Percentiles rank a stretch among this genome's conserved stretches.
Conservation (phyloP, 495 filamentous ascomycete species). For the Durotheca rogersii region DNA sequence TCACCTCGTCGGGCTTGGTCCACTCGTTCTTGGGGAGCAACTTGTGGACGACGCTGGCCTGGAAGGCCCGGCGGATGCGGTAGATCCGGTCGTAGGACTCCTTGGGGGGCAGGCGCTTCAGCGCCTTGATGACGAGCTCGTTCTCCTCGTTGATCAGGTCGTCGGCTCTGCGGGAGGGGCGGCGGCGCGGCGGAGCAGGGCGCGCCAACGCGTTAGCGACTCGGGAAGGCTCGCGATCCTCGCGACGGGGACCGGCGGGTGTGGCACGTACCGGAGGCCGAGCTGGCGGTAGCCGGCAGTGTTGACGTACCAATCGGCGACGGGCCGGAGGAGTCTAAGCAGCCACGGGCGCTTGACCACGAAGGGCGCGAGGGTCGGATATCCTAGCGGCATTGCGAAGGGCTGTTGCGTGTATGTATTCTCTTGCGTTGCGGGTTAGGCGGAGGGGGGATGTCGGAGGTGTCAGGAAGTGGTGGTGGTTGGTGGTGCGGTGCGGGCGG, state of each 20-base stretch:
- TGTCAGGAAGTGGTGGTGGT: conserved; percentile 17
- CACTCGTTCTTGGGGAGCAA: conserved; percentile 79
- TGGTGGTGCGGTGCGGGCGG: too few relatives aligned
- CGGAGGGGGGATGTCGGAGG: conserved; percentile 19
- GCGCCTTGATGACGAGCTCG: conserved; percentile 78
- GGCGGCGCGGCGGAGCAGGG: too few relatives aligned
- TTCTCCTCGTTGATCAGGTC: conserved; percentile 90
- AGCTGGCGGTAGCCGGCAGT: conserved; percentile 90
- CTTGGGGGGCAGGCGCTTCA: conserved; percentile 87
- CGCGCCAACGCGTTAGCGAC: conserved; percentile 1
- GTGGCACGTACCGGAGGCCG: conserved; percentile 72
- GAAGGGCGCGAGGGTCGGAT: conserved; percentile 68
- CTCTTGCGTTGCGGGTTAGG: too few relatives aligned
- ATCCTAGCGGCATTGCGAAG: conserved; percentile 61
- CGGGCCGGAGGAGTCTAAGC: conserved; percentile 67
- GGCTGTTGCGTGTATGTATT: conserved; percentile 5
- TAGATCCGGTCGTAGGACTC: conserved; percentile 95
- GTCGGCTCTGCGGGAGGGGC: conserved; percentile 64
- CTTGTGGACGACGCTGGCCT: conserved; percentile 72
- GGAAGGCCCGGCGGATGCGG: conserved; percentile 91
- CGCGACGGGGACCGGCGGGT: not conserved
- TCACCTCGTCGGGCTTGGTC: conserved; percentile 56
- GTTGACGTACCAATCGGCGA: conserved; percentile 81
- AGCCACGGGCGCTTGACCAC: conserved; percentile 84
- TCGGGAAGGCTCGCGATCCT: not conserved